These are phyloP conservation scores for Nicotiana sylvestris DNA, from an alignment of 257 asterid species.

Conservation along the genomic window DNA sequence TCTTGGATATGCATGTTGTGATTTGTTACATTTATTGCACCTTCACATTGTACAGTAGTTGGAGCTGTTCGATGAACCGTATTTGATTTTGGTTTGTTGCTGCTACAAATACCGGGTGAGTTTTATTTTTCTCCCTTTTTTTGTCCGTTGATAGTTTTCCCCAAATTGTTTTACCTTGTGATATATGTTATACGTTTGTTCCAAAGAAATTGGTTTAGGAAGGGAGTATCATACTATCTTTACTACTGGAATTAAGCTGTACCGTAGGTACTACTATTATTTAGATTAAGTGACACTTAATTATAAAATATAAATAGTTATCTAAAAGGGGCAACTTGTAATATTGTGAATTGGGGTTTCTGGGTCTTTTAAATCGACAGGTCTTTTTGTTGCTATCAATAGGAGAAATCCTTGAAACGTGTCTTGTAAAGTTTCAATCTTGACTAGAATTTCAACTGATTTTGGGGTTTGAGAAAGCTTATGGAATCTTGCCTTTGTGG, in stretches of 20 bases:
- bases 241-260: background rate
- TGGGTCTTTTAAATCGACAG: background rate
- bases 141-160: no score
- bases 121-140: no score
- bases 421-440: constrained; percentile 15
- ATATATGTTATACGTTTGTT: no score
- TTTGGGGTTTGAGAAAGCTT: background rate
- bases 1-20: no score
- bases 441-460: constrained; percentile 14
- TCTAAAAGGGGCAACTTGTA: background rate
- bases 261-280: background rate
- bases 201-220: background rate
- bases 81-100: no score
- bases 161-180: no score
- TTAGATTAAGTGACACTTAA: background rate
- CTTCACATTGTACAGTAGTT: no score
- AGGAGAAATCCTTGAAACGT: background rate
- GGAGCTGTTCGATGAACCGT: no score
- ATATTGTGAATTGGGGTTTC: background rate
- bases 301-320: background rate
- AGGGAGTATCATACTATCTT: no score
- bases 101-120: no score
- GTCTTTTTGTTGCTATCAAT: background rate
- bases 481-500: constrained; percentile 2
- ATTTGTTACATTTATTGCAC: no score